A percentile compares a stretch with the other conserved stretches of the same genome.
Conservation (phyloP, 2,329 filamentous ascomycete species). For the Hypomyces rosellus region DNA sequence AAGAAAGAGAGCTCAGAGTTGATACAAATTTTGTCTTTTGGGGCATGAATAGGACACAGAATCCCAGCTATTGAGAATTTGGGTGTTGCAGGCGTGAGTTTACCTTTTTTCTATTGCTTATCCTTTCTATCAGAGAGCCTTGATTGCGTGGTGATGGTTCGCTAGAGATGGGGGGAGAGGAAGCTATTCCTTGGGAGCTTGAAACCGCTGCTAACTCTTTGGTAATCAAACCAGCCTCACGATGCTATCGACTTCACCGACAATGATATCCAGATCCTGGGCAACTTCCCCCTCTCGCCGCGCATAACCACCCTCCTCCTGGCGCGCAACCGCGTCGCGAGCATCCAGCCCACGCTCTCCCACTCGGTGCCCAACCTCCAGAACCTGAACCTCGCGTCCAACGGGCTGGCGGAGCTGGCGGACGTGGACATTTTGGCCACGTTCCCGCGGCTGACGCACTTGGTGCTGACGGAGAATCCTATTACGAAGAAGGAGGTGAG, state of each 20-base stretch:
- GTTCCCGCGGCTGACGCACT: constrained; percentile 66
- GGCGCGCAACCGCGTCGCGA: constrained; percentile 78
- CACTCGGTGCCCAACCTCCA: constrained; percentile 74
- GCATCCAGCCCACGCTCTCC: constrained; percentile 69
- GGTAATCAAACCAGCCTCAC: constrained; percentile 59
- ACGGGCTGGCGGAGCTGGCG: constrained; percentile 75
- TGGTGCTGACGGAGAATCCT: constrained; percentile 81
- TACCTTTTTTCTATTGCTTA: not conserved
- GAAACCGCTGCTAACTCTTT: not conserved
- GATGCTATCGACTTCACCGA: constrained; percentile 98
- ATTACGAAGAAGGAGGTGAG: constrained; percentile 86
- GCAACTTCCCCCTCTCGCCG: constrained; percentile 88
- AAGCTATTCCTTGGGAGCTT: not conserved
- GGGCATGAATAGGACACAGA: constrained; percentile 75
- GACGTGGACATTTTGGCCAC: constrained; percentile 75
- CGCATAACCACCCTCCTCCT: constrained; percentile 83
- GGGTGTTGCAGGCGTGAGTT: constrained; percentile 81
- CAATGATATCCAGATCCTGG: constrained; percentile 86
- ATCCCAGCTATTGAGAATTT: constrained; percentile 97
- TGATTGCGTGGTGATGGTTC: not conserved
- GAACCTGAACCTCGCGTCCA: constrained; percentile 76
- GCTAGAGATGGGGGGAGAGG: too few species aligned
- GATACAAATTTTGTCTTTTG: constrained; percentile 57
- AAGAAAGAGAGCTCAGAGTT: constrained; percentile 58
- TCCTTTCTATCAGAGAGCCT: not conserved